Evolutionary conservation across 768 basidiomycete genomes (phyloP).

Genomic region (Mycena floridula): DNA sequence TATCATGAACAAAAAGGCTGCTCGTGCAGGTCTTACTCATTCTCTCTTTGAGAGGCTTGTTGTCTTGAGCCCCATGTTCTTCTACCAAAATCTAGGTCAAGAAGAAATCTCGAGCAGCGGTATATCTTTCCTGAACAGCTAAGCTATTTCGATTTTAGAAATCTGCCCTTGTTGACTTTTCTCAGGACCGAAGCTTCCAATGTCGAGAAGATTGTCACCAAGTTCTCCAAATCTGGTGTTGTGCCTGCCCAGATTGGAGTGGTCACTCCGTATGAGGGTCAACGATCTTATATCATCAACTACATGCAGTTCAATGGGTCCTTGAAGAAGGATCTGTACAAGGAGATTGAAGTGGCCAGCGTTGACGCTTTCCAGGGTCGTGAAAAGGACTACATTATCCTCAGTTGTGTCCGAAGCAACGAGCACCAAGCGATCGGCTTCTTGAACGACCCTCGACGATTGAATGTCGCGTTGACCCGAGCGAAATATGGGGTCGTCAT

Average conservation of each 20-base stretch:
- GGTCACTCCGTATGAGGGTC: slow-evolving; percentile 98
- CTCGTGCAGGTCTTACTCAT: slow-evolving; percentile 96
- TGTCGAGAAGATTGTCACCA: slow-evolving; percentile 99
- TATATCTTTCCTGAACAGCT: slow-evolving; percentile 96
- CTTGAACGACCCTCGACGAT: slow-evolving; percentile 92
- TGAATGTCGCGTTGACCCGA: slow-evolving; percentile 95
- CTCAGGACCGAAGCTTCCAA: slow-evolving; percentile 94
- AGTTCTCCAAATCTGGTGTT: slow-evolving; percentile 99
- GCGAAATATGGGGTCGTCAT: slow-evolving; percentile 99
- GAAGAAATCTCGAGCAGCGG: slow-evolving; percentile 99
- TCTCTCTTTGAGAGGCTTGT: slow-evolving; percentile 98
- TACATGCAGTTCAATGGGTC: slow-evolving; percentile 99
- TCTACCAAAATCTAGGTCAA: slow-evolving; percentile 98
- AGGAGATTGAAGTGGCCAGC: slow-evolving; percentile 98
- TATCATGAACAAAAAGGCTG: slow-evolving; percentile 99
- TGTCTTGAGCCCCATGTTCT: slow-evolving; percentile 98
- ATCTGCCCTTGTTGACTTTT: slow-evolving; percentile 2
- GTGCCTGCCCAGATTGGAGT: slow-evolving; percentile 94
- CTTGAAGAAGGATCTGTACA: slow-evolving; percentile 97
- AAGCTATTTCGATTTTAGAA: too few species aligned
- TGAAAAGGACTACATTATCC: slow-evolving; percentile 99
- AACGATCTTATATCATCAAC: slow-evolving; percentile 95
- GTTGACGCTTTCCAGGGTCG: slow-evolving; percentile 99
- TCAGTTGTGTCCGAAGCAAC: slow-evolving; percentile 96
- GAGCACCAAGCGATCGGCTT: slow-evolving; percentile 99